A percentile compares a stretch with the other conserved stretches of the same genome.
phyloP scores from a whole-genome alignment of 495 filamentous ascomycete genomes.

The Lasiosphaeriaceae sp. region DNA sequence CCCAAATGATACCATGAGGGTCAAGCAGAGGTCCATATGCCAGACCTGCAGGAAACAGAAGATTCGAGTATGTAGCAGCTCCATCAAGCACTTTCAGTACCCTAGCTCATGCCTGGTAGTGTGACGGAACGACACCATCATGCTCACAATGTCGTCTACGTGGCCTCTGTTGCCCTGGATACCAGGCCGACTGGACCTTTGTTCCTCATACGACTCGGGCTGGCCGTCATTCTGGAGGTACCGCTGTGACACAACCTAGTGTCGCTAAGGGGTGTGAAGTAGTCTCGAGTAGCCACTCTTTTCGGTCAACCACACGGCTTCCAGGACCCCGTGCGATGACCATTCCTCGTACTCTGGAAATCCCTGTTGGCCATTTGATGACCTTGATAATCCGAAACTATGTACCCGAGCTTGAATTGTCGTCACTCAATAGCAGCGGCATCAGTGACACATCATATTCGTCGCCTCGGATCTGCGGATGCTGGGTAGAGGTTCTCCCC shows the following conservation, averaged over 20 bases:
- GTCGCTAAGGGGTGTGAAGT: too few relatives aligned
- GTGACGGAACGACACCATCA: constrained; percentile 18
- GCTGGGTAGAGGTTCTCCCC: constrained; percentile 37
- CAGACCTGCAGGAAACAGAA: constrained; percentile 20
- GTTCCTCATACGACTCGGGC: constrained; percentile 10
- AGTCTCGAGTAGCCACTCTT: too few relatives aligned
- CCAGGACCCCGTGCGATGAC: too few relatives aligned
- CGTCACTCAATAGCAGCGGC: not conserved
- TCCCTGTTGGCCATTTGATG: constrained; percentile 13
- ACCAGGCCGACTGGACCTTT: constrained; percentile 21
- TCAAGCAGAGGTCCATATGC: constrained; percentile 18
- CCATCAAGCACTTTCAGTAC: not conserved
- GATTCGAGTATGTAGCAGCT: constrained; percentile 14
- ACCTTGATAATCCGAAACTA: constrained; percentile 13
- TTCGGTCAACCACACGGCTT: too few relatives aligned
- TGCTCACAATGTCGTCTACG: constrained; percentile 20
- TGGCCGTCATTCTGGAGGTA: not conserved
- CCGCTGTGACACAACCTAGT: too few relatives aligned
- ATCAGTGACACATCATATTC: not conserved
- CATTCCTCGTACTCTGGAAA: not conserved
- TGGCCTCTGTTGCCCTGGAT: constrained; percentile 18
- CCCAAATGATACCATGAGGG: constrained; percentile 13
- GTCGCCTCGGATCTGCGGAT: constrained; percentile 34
- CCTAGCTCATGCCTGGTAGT: constrained; percentile 10
- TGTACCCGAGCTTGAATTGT: constrained; percentile 7